phyloP scores from a whole-genome alignment of 2,329 filamentous ascomycete genomes.

The Penicillium sp. region DNA sequence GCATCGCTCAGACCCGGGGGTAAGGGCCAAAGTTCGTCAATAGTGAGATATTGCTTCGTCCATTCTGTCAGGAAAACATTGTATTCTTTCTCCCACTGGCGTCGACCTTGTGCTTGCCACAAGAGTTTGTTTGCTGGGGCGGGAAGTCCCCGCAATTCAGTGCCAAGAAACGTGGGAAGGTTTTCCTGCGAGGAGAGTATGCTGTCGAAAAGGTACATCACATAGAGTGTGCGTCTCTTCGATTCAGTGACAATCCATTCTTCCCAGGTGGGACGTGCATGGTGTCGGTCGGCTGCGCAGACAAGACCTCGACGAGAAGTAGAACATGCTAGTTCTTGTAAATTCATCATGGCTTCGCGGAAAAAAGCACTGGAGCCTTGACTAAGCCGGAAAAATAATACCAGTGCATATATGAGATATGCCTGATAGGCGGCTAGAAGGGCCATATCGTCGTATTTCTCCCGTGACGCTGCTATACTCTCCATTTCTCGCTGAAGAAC shows the following conservation, averaged over 20 bases:
- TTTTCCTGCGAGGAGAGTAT: conserved; percentile 54
- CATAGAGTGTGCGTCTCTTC: conserved; percentile 58
- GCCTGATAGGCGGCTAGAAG: conserved; percentile 58
- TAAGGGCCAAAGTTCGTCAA: conserved; percentile 60
- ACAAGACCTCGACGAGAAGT: conserved; percentile 50
- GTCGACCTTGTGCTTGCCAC: conserved; percentile 50
- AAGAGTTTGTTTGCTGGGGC: conserved; percentile 50
- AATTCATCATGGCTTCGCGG: conserved; percentile 54
- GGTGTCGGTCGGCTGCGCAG: conserved; percentile 50
- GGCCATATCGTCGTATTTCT: conserved; percentile 31
- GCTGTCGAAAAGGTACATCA: conserved; percentile 62
- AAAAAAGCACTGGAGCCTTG: conserved; percentile 41
- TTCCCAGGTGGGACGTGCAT: conserved; percentile 56
- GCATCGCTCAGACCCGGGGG: conserved; percentile 40
- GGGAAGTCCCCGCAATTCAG: conserved; percentile 55
- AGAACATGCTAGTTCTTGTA: conserved; percentile 56
- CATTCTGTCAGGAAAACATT: conserved; percentile 53
- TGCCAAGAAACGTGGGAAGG: conserved; percentile 56
- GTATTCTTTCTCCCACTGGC: conserved; percentile 54
- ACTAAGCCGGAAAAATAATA: conserved; percentile 52
- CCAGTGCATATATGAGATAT: conserved; percentile 58
- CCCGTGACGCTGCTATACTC: conserved; percentile 39
- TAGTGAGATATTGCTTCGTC: conserved; percentile 47
- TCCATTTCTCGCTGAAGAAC: conserved; percentile 54
- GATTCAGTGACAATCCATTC: conserved; percentile 60